Conservation (phyloP, 2,329 filamentous ascomycete genomes). For the Pezicula radicicola region DNA sequence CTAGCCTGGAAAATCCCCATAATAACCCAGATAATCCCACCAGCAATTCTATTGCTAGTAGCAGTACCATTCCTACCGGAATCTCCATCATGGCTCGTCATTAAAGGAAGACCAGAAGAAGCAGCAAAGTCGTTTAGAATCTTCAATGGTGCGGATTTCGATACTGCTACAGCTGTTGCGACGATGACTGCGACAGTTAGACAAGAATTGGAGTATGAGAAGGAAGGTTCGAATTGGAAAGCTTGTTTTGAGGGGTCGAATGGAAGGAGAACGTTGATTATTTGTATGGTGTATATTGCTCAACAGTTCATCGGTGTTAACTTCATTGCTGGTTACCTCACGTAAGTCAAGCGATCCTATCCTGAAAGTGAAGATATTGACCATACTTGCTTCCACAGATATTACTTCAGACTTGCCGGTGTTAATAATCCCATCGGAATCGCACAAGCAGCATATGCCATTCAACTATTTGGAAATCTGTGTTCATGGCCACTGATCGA, state of each 20-base stretch:
- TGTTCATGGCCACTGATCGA: slow-evolving; percentile 28
- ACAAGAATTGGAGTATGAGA: slow-evolving; percentile 8
- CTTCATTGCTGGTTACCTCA: slow-evolving; percentile 27
- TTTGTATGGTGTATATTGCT: slow-evolving; percentile 29
- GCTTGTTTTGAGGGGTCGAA: slow-evolving; percentile 28
- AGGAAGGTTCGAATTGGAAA: slow-evolving; percentile 19
- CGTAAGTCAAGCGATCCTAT: slow-evolving; percentile 12
- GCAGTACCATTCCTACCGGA: slow-evolving; percentile 12
- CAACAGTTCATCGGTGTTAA: slow-evolving; percentile 30
- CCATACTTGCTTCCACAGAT: no score
- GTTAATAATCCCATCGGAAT: slow-evolving; percentile 26
- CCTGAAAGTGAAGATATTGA: no score
- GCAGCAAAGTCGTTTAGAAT: slow-evolving; percentile 15
- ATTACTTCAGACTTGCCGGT: slow-evolving; percentile 17
- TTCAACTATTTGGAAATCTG: slow-evolving; percentile 29
- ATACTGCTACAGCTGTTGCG: background rate
- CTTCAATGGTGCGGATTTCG: slow-evolving; percentile 22
- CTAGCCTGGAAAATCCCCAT: slow-evolving; percentile 28
- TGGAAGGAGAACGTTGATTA: slow-evolving; percentile 25
- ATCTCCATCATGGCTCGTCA: slow-evolving; percentile 19
- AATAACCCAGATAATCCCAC: slow-evolving; percentile 27
- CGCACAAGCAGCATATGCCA: slow-evolving; percentile 25
- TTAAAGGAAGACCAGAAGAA: slow-evolving; percentile 13
- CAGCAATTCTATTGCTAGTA: slow-evolving; percentile 17
- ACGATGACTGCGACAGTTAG: background rate